Percentiles rank a stretch among this genome's conserved stretches.
These are phyloP conservation scores for Hibiscus tridactylites DNA, from an alignment of 345 rosid species.

Conservation along the genomic window DNA sequence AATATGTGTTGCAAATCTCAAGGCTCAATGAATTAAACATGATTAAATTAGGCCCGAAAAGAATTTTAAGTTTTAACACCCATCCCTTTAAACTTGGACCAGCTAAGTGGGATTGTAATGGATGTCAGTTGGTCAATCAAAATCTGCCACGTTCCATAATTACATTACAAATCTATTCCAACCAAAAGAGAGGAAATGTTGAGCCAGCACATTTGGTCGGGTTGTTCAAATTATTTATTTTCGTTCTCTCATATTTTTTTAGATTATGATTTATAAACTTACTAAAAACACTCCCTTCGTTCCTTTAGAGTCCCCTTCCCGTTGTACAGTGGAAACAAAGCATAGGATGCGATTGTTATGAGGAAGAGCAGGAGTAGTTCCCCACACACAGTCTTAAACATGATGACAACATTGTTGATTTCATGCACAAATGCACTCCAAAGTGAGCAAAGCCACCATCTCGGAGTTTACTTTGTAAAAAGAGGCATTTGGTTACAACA, in stretches of 20 bases:
- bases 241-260: too few relatives aligned
- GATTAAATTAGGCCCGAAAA: background rate
- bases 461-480: slow-evolving; percentile 2
- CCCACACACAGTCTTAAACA: background rate
- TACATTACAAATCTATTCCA: background rate
- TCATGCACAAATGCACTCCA: too few relatives aligned
- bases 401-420: background rate
- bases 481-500: background rate
- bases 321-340: background rate
- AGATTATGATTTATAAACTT: too few relatives aligned
- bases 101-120: background rate
- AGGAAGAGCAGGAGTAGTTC: background rate
- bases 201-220: too few relatives aligned
- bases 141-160: background rate
- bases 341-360: slow-evolving; percentile 14
- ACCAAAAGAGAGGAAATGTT: too few relatives aligned
- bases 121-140: background rate
- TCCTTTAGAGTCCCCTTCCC: too few relatives aligned
- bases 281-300: too few relatives aligned
- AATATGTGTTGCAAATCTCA: too few relatives aligned
- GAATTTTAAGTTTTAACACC: background rate
- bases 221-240: too few relatives aligned
- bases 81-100: background rate
- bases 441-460: background rate
- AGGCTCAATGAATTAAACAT: too few relatives aligned